Percentiles rank a stretch among this genome's conserved stretches.
These are phyloP conservation scores for Leptodontidium sp. DNA, from an alignment of 2,329 filamentous ascomycete genomes.

Conservation along the genomic window DNA sequence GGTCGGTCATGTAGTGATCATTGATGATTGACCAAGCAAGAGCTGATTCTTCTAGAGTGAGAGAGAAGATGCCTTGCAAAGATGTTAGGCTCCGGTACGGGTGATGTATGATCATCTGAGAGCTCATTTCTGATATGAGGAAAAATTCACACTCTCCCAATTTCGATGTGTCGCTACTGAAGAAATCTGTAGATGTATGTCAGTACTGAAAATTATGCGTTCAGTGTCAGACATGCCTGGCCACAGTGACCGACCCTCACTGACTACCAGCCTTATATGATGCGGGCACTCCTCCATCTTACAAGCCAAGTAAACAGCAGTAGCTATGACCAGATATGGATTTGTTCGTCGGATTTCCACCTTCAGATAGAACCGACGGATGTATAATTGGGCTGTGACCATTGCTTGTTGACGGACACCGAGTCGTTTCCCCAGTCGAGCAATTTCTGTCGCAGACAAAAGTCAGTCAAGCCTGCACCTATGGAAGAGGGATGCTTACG, in stretches of 20 bases:
- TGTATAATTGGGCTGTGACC: slow-evolving; percentile 92
- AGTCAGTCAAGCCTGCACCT: not conserved
- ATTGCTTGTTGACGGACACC: slow-evolving; percentile 89
- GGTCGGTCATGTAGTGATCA: slow-evolving; percentile 76
- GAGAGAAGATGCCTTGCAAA: slow-evolving; percentile 64
- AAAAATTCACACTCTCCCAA: slow-evolving; percentile 80
- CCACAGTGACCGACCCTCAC: slow-evolving; percentile 87
- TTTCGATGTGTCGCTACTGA: slow-evolving; percentile 70
- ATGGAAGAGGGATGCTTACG: slow-evolving; percentile 61
- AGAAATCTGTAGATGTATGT: slow-evolving; percentile 57
- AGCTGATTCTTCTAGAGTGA: slow-evolving; percentile 69
- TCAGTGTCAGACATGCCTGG: slow-evolving; percentile 58
- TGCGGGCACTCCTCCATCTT: slow-evolving; percentile 99
- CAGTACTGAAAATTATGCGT: not conserved
- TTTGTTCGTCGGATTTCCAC: slow-evolving; percentile 94
- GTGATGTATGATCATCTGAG: slow-evolving; percentile 78
- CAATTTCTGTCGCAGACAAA: slow-evolving; percentile 68
- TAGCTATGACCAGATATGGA: slow-evolving; percentile 91
- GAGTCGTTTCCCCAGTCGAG: slow-evolving; percentile 84
- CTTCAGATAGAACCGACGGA: slow-evolving; percentile 91
- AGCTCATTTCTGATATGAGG: slow-evolving; percentile 76
- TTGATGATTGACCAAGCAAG: slow-evolving; percentile 77
- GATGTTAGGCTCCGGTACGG: slow-evolving; percentile 74
- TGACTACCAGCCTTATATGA: slow-evolving; percentile 90
- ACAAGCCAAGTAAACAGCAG: slow-evolving; percentile 91